A percentile compares a stretch with the other conserved stretches of the same genome.
Evolutionary conservation across 2,329 filamentous ascomycete species (phyloP).

Genomic region (Pseudogymnoascus sp.): DNA sequence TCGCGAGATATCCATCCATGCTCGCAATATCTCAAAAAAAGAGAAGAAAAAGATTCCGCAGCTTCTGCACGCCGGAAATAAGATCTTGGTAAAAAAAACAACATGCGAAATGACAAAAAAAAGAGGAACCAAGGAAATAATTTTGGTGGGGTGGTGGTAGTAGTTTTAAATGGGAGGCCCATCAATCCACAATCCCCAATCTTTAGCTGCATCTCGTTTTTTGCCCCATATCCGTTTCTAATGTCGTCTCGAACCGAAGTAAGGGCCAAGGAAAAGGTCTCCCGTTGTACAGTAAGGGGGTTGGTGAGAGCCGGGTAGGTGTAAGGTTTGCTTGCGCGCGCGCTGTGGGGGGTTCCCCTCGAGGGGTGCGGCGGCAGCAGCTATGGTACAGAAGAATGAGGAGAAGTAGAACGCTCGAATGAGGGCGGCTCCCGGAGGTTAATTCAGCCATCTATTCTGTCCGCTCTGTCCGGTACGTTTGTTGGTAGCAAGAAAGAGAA

Average conservation of each 20-base stretch:
- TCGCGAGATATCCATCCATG: not conserved
- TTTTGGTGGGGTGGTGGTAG: not conserved
- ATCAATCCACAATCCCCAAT: not conserved
- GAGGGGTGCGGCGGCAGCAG: not conserved
- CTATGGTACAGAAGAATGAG: slow-evolving; percentile 5
- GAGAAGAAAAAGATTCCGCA: not conserved
- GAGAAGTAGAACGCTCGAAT: not conserved
- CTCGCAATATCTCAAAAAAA: not conserved
- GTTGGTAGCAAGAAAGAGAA: not conserved
- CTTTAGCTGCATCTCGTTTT: not conserved
- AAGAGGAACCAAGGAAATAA: not conserved
- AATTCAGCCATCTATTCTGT: not conserved
- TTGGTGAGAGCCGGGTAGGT: not conserved
- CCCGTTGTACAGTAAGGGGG: slow-evolving; percentile 6
- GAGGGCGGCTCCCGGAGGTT: not conserved
- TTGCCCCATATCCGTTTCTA: not conserved
- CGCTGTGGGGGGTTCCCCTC: not conserved
- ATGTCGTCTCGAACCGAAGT: slow-evolving; percentile 1
- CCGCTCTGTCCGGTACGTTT: not conserved
- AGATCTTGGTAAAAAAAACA: not conserved
- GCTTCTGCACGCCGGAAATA: not conserved
- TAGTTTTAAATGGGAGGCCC: not conserved
- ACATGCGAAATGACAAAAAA: not conserved
- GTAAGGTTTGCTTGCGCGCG: not conserved
- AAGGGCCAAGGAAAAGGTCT: not conserved